Evolutionary conservation across 805 yeast species (phyloP), one percentile per base, ranked within the genome.

Genomic region (Pichia paraexigua): DNA sequence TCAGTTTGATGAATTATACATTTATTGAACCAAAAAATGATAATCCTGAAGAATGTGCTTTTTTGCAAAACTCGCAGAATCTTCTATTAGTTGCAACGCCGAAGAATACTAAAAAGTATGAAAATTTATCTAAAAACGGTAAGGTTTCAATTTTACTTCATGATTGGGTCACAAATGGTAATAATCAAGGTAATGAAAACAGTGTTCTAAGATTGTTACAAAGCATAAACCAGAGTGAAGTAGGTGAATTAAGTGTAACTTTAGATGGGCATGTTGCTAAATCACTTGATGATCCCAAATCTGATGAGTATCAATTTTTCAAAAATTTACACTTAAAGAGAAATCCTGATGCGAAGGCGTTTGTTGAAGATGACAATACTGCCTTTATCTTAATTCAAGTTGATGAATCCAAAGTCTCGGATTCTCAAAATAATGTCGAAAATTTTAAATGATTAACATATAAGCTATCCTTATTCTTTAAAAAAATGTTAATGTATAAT

Each of bases 1-100:
- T 90, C 3, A 79, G 94, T 20, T 74, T 92, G 56, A 92, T 92
- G 98, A 92, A 88, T 68, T 92, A 87, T 67, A 82, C 91, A 5
- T 87, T 82, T 63, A 67, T 84, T 21, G 71, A 74, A 6, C 64
- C 75, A 7, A 61, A 64, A 18, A 67, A 71, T 24, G 20, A 42
- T 35, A 30, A 25, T 12, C 10, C 18, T 22, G 40, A 41, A 22
- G 25, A 20, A 15, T 43, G 48, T 41, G 22, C 49, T 10, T 27
- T 48, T 15, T 45, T 74, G 57, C 56, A 42, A 50, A 39, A 30
- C 8, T 35, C 47, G 3, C 30, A 56, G 15, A 50, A 57, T 25
- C 41, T 52, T 12, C 78, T 90, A 46, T 78, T 92, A 18, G 72
- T 91, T 52, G 81, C 96, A 2, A 82, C 95, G 1, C 82, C 83